Conservation (phyloP, 164 flowering plant species). For the Vitis rupestris region DNA sequence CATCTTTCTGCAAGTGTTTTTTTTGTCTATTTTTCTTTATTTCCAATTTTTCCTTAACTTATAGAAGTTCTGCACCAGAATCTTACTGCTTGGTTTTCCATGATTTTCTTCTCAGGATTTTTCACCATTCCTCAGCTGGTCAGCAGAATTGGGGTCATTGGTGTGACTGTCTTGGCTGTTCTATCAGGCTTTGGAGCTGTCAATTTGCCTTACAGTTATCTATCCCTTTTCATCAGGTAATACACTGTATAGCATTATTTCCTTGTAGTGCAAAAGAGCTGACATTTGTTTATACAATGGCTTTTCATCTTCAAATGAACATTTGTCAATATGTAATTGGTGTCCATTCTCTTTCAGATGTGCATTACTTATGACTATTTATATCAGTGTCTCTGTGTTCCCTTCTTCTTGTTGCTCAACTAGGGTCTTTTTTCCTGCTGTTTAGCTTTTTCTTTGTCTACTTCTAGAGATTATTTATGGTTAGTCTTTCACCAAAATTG, state of each 20-base stretch:
- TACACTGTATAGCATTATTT: not conserved
- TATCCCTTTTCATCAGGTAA: conserved; percentile 95
- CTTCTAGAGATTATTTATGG: too few species aligned
- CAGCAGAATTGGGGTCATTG: conserved; percentile 96
- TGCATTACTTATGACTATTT: too few species aligned
- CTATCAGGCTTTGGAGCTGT: conserved; percentile 99
- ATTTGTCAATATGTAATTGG: too few species aligned
- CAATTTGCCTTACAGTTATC: conserved; percentile 92
- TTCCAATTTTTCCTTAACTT: not conserved
- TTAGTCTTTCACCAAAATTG: too few species aligned
- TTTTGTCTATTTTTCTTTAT: not conserved
- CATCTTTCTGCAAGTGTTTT: too few species aligned
- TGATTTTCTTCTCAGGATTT: conserved; percentile 50
- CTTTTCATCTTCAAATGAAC: not conserved
- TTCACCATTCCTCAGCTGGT: conserved; percentile 95
- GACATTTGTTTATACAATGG: not conserved
- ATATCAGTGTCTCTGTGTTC: too few species aligned
- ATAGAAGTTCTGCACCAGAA: not conserved
- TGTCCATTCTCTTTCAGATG: too few species aligned
- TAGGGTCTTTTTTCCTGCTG: too few species aligned
- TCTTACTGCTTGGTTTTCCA: not conserved
- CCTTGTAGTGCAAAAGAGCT: not conserved
- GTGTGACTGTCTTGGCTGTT: conserved; percentile 97
- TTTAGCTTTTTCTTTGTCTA: too few species aligned
- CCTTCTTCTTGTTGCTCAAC: too few species aligned